These are phyloP conservation scores for Eimeria necatrix DNA, from an alignment of 169 alveolate genomes.

Conservation along the genomic window DNA sequence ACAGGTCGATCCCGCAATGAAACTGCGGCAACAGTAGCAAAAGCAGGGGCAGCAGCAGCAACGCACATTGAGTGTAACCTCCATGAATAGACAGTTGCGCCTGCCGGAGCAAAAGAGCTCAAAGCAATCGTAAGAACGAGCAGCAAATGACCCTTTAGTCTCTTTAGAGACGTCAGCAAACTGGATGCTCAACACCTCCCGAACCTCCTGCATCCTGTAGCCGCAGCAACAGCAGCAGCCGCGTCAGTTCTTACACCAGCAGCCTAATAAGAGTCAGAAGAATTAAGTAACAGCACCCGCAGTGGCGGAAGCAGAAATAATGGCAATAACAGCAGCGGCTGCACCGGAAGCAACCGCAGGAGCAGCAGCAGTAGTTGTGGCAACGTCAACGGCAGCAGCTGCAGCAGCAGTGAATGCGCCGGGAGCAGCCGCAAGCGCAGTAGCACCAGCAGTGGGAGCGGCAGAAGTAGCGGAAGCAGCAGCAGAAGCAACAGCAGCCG, in stretches of 20 bases:
- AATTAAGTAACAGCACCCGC: neutral
- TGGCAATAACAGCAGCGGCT: neutral
- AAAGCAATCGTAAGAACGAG: neutral
- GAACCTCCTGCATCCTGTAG: neutral
- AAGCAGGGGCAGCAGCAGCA: neutral
- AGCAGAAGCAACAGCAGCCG: neutral
- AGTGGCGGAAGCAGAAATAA: neutral
- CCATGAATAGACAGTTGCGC: constrained; percentile 36
- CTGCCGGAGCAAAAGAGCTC: constrained; percentile 22
- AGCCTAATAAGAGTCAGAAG: neutral
- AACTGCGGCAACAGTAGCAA: neutral
- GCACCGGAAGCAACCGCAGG: too few relatives aligned
- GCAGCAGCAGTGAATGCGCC: too few relatives aligned
- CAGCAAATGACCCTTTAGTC: neutral
- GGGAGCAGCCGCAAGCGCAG: too few relatives aligned
- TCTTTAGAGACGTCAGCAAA: neutral
- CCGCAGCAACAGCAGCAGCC: constrained; percentile 13
- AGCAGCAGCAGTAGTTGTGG: too few relatives aligned
- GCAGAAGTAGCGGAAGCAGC: too few relatives aligned
- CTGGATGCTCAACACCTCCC: neutral
- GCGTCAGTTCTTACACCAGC: neutral
- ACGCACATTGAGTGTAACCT: neutral
- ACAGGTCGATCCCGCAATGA: neutral
- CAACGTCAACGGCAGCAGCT: too few relatives aligned
- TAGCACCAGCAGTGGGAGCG: too few relatives aligned